These are phyloP conservation scores for Cyberlindnera mississippiensis DNA, from an alignment of 805 yeast species.

Conservation along the genomic window DNA sequence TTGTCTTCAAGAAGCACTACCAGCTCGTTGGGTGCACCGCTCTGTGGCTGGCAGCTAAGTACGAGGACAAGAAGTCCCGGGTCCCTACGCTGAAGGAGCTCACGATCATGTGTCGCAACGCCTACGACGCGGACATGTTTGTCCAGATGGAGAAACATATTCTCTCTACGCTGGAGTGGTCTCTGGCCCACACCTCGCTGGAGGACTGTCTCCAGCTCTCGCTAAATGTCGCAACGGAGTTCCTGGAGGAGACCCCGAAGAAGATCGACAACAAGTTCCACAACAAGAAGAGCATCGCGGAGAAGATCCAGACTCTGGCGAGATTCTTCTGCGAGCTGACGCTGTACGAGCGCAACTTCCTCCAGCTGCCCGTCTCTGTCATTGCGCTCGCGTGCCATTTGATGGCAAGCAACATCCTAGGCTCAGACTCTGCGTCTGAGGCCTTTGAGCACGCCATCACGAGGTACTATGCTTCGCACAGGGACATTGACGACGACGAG, in stretches of 20 bases:
- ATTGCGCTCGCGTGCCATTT: constrained; percentile 47
- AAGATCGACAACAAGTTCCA: constrained; percentile 17
- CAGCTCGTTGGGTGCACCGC: constrained; percentile 85
- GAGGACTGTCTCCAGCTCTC: constrained; percentile 28
- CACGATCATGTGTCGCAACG: constrained; percentile 59
- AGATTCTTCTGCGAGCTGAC: constrained; percentile 53
- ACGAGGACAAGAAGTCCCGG: constrained; percentile 60
- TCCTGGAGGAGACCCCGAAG: constrained; percentile 20
- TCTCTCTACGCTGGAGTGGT: constrained; percentile 68
- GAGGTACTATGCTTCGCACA: constrained; percentile 4
- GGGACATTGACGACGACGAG: constrained; percentile 23
- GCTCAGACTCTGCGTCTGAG: constrained; percentile 24
- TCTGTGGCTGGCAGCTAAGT: constrained; percentile 83
- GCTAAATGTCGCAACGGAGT: constrained; percentile 10
- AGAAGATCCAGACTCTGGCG: constrained; percentile 29
- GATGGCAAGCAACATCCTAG: constrained; percentile 48
- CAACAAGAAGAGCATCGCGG: constrained; percentile 10
- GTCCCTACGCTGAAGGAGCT: constrained; percentile 66
- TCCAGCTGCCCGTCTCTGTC: constrained; percentile 42
- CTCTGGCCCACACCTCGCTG: constrained; percentile 27
- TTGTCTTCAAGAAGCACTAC: constrained; percentile 74
- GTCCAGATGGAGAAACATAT: constrained; percentile 80
- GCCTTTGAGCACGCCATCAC: constrained; percentile 20
- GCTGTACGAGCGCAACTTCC: constrained; percentile 44
- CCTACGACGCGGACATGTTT: constrained; percentile 59